Conservation (phyloP, 2,329 filamentous ascomycete species). For the Thelonectria rubi region DNA sequence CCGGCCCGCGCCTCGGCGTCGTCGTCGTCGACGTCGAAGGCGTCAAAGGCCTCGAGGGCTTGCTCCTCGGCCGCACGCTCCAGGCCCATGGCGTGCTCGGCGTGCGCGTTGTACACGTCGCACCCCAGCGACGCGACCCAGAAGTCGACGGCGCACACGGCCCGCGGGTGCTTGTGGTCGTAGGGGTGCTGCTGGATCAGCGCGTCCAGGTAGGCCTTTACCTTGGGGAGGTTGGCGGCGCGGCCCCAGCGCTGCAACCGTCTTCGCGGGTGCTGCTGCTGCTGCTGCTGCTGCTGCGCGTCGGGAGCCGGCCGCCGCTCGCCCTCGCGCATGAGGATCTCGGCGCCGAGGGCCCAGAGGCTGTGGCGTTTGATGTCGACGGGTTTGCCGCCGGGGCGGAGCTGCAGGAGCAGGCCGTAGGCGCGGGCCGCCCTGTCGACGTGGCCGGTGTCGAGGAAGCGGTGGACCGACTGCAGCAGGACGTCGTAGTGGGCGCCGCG, state of each 20-base stretch:
- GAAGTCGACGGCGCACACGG: conserved; percentile 76
- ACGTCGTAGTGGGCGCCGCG: conserved; percentile 66
- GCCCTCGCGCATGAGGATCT: conserved; percentile 76
- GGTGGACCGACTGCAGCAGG: conserved; percentile 75
- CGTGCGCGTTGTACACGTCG: conserved; percentile 79
- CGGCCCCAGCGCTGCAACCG: conserved; percentile 51
- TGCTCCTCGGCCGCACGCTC: conserved; percentile 48
- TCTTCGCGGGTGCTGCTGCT: background rate
- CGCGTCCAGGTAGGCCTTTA: conserved; percentile 75
- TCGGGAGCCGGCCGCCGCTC: too few species aligned
- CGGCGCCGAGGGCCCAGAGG: conserved; percentile 85
- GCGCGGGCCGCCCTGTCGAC: conserved; percentile 76
- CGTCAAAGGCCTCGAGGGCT: conserved; percentile 32
- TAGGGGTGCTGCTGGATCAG: conserved; percentile 82
- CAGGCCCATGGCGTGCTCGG: conserved; percentile 61
- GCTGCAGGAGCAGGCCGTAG: conserved; percentile 76
- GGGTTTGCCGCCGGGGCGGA: conserved; percentile 49
- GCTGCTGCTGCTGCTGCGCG: conserved; percentile 10
- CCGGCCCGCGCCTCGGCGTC: conserved; percentile 31
- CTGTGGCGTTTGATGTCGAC: conserved; percentile 75
- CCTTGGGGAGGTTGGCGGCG: conserved; percentile 55
- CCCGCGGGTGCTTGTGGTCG: conserved; percentile 66
- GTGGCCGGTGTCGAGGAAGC: conserved; percentile 75
- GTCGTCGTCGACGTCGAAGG: conserved; percentile 29
- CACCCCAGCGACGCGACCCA: conserved; percentile 82